Conservation (phyloP, 768 basidiomycete genomes). For the Phlebiopsis gigantea region DNA sequence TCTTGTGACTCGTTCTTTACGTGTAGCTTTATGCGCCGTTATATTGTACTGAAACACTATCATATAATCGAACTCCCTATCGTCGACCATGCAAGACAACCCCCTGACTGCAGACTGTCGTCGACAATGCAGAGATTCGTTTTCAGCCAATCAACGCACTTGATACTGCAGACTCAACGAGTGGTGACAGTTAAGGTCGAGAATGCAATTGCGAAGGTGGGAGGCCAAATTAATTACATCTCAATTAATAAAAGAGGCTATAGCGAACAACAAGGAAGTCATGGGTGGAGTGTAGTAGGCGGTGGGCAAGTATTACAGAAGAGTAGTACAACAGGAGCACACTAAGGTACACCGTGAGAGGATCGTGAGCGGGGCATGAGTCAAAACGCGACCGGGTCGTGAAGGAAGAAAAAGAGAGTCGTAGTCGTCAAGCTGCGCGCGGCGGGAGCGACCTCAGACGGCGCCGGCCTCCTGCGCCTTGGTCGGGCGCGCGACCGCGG, state of each 20-base stretch:
- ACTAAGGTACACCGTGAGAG: background rate
- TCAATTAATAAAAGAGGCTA: background rate
- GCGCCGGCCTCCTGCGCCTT: conserved; percentile 14
- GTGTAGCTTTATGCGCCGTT: too few relatives aligned
- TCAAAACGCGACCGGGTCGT: background rate
- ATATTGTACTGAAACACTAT: too few relatives aligned
- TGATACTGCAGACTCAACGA: background rate
- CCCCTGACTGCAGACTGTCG: too few relatives aligned
- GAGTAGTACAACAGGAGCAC: background rate
- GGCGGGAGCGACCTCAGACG: conserved; percentile 4
- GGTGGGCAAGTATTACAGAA: background rate
- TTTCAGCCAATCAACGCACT: too few relatives aligned
- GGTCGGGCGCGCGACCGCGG: conserved; percentile 3
- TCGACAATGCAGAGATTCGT: too few relatives aligned
- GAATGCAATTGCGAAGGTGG: conserved; percentile 1
- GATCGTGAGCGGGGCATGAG: background rate
- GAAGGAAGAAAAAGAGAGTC: too few relatives aligned
- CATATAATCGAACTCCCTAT: too few relatives aligned
- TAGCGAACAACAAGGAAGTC: background rate
- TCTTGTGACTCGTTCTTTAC: background rate
- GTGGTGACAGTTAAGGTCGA: background rate
- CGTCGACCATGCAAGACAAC: too few relatives aligned
- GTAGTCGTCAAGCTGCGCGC: background rate
- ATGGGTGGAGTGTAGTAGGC: background rate
- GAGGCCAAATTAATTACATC: conserved; percentile 5